These are phyloP conservation scores for Sungouiella thailandica DNA, from an alignment of 805 yeast genomes.

Conservation along the genomic window DNA sequence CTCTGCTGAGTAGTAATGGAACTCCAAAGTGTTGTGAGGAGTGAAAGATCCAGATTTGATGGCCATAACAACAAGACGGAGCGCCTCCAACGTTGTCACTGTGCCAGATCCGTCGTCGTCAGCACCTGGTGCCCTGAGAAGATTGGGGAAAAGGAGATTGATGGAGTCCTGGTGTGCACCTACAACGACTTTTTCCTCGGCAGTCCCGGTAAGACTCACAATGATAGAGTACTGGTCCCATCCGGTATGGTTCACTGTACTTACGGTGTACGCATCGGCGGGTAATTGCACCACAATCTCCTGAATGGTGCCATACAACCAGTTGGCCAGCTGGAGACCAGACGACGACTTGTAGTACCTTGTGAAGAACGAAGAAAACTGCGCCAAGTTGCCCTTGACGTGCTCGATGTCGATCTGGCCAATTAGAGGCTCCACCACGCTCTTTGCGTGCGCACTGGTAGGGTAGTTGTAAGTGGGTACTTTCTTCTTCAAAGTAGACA, in stretches of 20 bases:
- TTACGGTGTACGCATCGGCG: slow-evolving; percentile 28
- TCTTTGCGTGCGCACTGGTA: slow-evolving; percentile 25
- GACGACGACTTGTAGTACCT: slow-evolving; percentile 68
- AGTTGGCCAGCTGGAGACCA: slow-evolving; percentile 68
- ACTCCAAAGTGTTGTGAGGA: slow-evolving; percentile 75
- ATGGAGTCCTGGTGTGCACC: slow-evolving; percentile 91
- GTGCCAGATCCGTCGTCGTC: slow-evolving; percentile 94
- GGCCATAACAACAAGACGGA: slow-evolving; percentile 51
- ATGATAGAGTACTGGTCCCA: slow-evolving; percentile 81
- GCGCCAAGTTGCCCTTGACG: slow-evolving; percentile 51
- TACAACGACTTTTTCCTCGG: slow-evolving; percentile 55
- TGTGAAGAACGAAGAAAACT: slow-evolving; percentile 65
- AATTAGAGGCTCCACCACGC: slow-evolving; percentile 38
- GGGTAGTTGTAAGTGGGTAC: slow-evolving; percentile 52
- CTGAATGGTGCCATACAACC: slow-evolving; percentile 54
- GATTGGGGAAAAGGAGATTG: slow-evolving; percentile 64
- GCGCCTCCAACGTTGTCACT: slow-evolving; percentile 68
- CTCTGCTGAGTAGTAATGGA: slow-evolving; percentile 94
- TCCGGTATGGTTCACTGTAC: slow-evolving; percentile 51
- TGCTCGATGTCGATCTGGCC: slow-evolving; percentile 40
- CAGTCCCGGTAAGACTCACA: slow-evolving; percentile 53
- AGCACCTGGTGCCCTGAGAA: slow-evolving; percentile 84
- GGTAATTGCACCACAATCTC: slow-evolving; percentile 26
- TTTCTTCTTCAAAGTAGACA: slow-evolving; percentile 17
- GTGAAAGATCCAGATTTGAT: slow-evolving; percentile 30